Percentiles rank a stretch among this genome's conserved stretches.
phyloP scores from a whole-genome alignment of 2,329 filamentous ascomycete species.

The Colletotrichum navitas region DNA sequence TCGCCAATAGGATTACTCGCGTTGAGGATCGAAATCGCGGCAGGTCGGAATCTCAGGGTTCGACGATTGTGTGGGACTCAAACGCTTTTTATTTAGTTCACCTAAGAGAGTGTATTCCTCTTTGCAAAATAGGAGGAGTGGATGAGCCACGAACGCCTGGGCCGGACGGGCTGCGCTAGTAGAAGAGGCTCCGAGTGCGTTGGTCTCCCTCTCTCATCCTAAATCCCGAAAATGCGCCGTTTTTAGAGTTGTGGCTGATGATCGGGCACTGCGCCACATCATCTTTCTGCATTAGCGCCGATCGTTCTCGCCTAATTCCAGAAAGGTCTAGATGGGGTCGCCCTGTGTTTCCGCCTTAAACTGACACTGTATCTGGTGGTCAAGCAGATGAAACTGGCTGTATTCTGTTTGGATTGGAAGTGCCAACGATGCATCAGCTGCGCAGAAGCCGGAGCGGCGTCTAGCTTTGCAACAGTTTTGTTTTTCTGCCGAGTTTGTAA shows the following conservation, averaged over 20 bases:
- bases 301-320: conserved; percentile 35
- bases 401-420: not conserved
- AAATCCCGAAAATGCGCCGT: conserved; percentile 35
- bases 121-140: too few relatives aligned
- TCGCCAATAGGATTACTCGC: conserved; percentile 1
- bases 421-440: not conserved
- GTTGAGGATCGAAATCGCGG: conserved; percentile 1
- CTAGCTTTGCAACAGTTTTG: not conserved
- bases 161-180: not conserved
- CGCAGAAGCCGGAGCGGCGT: not conserved
- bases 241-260: conserved; percentile 43
- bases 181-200: conserved; percentile 4
- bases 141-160: conserved; percentile 1
- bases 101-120: not conserved
- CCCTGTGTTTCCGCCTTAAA: conserved; percentile 30
- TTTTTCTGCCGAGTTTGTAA: not conserved
- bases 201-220: not conserved
- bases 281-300: conserved; percentile 39
- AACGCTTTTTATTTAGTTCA: too few relatives aligned
- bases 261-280: conserved; percentile 37
- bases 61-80: not conserved
- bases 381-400: conserved; percentile 26
- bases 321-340: conserved; percentile 22
- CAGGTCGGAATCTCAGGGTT: not conserved
- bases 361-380: conserved; percentile 12